A percentile compares a stretch with the other conserved stretches of the same genome.
Conservation (phyloP, 371 early-diverging fungal genomes). For the Mucor indicus region DNA sequence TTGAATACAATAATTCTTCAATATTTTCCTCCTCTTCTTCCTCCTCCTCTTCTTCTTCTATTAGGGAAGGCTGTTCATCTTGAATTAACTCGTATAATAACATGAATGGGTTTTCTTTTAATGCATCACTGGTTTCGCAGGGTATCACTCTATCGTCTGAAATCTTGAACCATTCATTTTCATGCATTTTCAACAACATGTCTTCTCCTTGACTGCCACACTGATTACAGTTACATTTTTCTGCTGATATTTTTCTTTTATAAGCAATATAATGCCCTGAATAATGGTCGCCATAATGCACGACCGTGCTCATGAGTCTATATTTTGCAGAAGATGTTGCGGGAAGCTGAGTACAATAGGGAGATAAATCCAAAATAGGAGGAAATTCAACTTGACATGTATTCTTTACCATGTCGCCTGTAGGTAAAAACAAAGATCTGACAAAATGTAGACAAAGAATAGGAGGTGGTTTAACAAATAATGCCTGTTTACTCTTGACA, state of each 20-base stretch:
- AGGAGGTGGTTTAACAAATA: slow-evolving; percentile 28
- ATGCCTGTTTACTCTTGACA: slow-evolving; percentile 52
- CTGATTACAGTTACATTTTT: slow-evolving; percentile 17
- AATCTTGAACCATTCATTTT: slow-evolving; percentile 53
- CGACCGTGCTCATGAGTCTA: slow-evolving; percentile 71
- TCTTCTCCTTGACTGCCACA: slow-evolving; percentile 6
- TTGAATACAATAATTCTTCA: not conserved
- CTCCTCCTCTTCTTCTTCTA: not conserved
- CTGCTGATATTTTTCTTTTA: slow-evolving; percentile 50
- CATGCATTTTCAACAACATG: slow-evolving; percentile 4
- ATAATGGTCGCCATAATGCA: slow-evolving; percentile 84
- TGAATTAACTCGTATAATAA: slow-evolving; percentile 72
- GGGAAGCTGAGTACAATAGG: slow-evolving; percentile 49
- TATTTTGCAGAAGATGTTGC: slow-evolving; percentile 34
- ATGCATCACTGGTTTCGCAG: slow-evolving; percentile 58
- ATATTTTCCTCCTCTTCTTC: not conserved
- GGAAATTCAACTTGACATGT: slow-evolving; percentile 70
- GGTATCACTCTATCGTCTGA: slow-evolving; percentile 77
- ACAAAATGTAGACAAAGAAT: slow-evolving; percentile 77
- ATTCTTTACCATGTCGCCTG: slow-evolving; percentile 74
- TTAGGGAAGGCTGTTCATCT: too few species aligned
- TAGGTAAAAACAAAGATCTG: slow-evolving; percentile 61
- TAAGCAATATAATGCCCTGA: slow-evolving; percentile 88
- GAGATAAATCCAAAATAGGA: slow-evolving; percentile 67
- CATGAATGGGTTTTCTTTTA: slow-evolving; percentile 77